Percentiles rank a stretch among this genome's conserved stretches.
Evolutionary conservation across 2,329 filamentous ascomycete genomes (phyloP).

Genomic region (Alternaria arborescens): DNA sequence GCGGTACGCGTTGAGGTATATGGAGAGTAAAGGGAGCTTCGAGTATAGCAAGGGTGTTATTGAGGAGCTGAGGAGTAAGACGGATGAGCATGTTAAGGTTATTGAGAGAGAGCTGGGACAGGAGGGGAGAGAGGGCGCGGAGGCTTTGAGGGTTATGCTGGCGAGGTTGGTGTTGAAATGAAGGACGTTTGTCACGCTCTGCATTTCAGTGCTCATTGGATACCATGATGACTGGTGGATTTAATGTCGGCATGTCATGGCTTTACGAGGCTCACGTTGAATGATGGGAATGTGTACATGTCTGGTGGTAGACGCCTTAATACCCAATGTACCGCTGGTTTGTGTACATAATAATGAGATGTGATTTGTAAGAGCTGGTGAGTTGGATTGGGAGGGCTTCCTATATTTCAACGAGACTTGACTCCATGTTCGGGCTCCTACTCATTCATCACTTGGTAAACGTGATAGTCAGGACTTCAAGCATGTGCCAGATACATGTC

Average conservation of each 20-base stretch:
- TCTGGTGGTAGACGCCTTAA: neutral
- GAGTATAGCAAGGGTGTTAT: slow-evolving; percentile 76
- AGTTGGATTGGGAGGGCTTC: neutral
- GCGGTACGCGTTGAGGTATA: slow-evolving; percentile 86
- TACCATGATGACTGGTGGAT: neutral
- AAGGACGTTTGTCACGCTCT: neutral
- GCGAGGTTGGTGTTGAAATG: slow-evolving; percentile 50
- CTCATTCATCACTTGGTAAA: neutral
- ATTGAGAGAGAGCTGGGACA: slow-evolving; percentile 51
- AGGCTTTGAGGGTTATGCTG: slow-evolving; percentile 52
- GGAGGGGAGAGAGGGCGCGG: slow-evolving; percentile 48
- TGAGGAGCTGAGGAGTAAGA: slow-evolving; percentile 55
- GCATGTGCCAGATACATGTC: neutral
- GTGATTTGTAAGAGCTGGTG: neutral
- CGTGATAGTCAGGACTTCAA: neutral
- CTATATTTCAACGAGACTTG: neutral
- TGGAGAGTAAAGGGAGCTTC: slow-evolving; percentile 90
- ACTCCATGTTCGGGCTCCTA: neutral
- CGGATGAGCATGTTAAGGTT: slow-evolving; percentile 54
- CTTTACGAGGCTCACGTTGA: slow-evolving; percentile 1
- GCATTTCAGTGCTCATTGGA: neutral
- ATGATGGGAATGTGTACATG: neutral
- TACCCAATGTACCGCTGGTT: neutral
- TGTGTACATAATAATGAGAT: neutral
- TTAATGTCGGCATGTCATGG: neutral